Evolutionary conservation across 805 yeast species (phyloP).

Genomic region (Priceomyces medius): DNA sequence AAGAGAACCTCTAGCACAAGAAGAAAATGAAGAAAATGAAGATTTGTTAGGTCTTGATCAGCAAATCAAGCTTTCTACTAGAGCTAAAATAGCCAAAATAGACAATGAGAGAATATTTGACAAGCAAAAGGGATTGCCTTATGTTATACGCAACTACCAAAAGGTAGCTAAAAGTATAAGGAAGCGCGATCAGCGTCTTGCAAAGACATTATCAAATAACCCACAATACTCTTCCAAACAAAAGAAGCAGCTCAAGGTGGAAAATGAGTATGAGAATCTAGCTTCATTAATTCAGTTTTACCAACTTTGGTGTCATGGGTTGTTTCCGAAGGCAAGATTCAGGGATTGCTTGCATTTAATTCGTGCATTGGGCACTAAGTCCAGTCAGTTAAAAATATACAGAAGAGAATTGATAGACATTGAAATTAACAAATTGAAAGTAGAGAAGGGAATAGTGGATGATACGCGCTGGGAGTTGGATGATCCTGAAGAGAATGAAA

Average conservation of each 20-base stretch:
- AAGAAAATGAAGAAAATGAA: conserved; percentile 10
- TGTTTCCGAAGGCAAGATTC: conserved; percentile 80
- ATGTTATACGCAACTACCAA: conserved; percentile 30
- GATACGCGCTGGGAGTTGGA: conserved; percentile 5
- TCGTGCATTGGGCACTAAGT: conserved; percentile 46
- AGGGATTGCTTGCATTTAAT: conserved; percentile 61
- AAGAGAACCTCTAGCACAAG: not conserved
- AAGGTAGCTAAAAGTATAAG: conserved; percentile 25
- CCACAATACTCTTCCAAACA: conserved; percentile 6
- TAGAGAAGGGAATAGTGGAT: conserved; percentile 38
- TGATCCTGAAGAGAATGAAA: not conserved
- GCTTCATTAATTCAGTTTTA: conserved; percentile 39
- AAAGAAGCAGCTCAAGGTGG: conserved; percentile 20
- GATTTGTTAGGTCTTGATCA: conserved; percentile 37
- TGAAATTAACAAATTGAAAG: conserved; percentile 25
- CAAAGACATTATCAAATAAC: conserved; percentile 13
- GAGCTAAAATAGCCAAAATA: conserved; percentile 34
- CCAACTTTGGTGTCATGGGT: conserved; percentile 47
- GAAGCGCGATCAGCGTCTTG: conserved; percentile 24
- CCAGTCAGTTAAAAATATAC: conserved; percentile 35
- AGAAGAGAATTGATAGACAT: conserved; percentile 28
- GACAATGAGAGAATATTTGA: conserved; percentile 40
- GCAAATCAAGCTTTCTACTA: conserved; percentile 31
- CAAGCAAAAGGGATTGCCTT: conserved; percentile 31
- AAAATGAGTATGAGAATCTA: conserved; percentile 36